Base-by-base conservation (phyloP, 139 green algal species). In the Gonium pectorale region DNA sequence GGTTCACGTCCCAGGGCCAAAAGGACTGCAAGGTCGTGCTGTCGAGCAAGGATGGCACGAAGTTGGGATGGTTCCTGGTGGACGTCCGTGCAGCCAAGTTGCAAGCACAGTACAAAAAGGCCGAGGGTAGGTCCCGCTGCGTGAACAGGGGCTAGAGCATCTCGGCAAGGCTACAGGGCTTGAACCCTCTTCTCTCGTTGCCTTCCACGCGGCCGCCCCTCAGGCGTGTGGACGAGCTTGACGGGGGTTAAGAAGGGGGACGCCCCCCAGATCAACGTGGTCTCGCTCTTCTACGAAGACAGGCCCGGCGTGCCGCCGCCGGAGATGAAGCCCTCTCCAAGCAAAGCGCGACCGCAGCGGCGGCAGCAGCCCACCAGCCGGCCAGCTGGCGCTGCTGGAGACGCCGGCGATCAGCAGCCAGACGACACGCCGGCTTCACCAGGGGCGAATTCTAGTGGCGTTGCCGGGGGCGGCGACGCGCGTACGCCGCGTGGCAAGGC, bases 11-110 rank as follows among this genome's bases (percentile, higher is more conserved):
- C 17, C 85, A 46, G 0, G 88, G 88, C 0, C 64, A 86, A 2
- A 91, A 49, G 59, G 67, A 81, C 38, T 91, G 86, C 81, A 94
- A 92, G 71, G 81, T 90, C 17, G 56, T 81, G 37, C 40, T 54
- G 68, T 81, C 33, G 27, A 71, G 26, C 77, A 89, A 91, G 43
- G 89, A 90, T 43, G 86, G 80, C 21, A 86, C 74, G 24, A 71
- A 80, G 67, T 70, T 93, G 51, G 91, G 91, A 26, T 94, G 90
- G 90, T 77, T 88, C 49, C 70, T 94, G 38, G 63, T 94, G n/a
- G 88, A 92, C 85, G 43, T 93, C 24, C 83, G 90, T 5, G 84
- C 86, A 22, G 91, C 91, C 5, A 91, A 88, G 72, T 84, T 94
- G 60, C 86, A 92, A 33, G 56, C 63, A 3, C 81, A 90, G 46